Percentiles rank a stretch among this genome's conserved stretches.
Conservation (phyloP, 2,329 filamentous ascomycete genomes). For the Coleophoma eucalyptorum region DNA sequence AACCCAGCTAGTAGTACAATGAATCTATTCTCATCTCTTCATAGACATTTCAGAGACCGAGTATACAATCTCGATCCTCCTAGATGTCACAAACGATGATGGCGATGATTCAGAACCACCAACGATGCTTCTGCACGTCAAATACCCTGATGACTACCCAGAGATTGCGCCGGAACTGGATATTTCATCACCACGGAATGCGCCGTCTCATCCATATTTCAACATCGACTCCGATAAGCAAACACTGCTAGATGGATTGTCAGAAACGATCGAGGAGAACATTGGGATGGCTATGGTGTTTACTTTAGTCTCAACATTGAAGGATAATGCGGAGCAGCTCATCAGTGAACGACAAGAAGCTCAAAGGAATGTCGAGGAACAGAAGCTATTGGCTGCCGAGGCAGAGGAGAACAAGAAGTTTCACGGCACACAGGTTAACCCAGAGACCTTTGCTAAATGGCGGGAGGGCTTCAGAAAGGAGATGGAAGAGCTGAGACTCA, state of each 20-base stretch:
- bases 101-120: constrained; percentile 61
- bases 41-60: constrained; percentile 86
- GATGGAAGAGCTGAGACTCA: constrained; percentile 68
- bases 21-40: constrained; percentile 6
- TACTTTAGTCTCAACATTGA: constrained; percentile 80
- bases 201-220: constrained; percentile 67
- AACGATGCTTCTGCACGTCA: constrained; percentile 76
- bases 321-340: constrained; percentile 86
- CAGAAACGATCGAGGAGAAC: constrained; percentile 82
- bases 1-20: constrained; percentile 2
- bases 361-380: constrained; percentile 53
- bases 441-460: constrained; percentile 83
- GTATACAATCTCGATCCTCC: constrained; percentile 79
- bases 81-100: constrained; percentile 71
- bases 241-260: constrained; percentile 64
- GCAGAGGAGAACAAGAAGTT: constrained; percentile 96
- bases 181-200: constrained; percentile 69
- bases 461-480: constrained; percentile 73
- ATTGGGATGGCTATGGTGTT: constrained; percentile 98
- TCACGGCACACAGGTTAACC: constrained; percentile 84
- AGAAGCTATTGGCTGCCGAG: constrained; percentile 58
- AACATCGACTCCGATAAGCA: constrained; percentile 78
- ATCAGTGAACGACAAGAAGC: constrained; percentile 69
- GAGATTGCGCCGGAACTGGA: constrained; percentile 83
- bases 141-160: constrained; percentile 87